Evolutionary conservation across 1,284 basidiomycete species (phyloP), one percentile per base, ranked within the genome.

Genomic region (Xerocomus minutiporus): DNA sequence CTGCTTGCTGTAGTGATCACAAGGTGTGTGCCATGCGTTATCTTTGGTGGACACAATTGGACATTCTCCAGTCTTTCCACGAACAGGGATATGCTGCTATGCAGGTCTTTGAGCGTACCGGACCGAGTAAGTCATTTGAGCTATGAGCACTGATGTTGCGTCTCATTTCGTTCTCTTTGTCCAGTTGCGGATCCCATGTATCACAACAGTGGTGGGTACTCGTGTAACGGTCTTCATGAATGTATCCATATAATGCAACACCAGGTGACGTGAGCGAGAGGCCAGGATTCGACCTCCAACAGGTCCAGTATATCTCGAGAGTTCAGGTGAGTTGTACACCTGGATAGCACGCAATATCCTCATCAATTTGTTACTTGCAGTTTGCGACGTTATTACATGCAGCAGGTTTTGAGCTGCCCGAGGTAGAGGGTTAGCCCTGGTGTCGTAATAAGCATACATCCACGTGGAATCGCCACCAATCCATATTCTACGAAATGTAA

Each of bases 1-100:
- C 79, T 2, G 88, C 81, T 29, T 94, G 92, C 71, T 95, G 92
- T 72, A 91, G 89, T 59, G 92, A 93, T 63, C 91, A 94, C 67
- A 85, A 86, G 75, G 84, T 79, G 60, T 48, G 62, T 59, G 8
- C 32, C 23, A 13, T 11, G 1, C 20, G 17, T 17, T 26, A 25
- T 39, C 34, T 9, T 20, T 36, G 23, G 20, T 17, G n/a, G 36
- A 29, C 13, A 5, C 46, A 25, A 52, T 9, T 6, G 23, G 32
- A 20, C 13, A 8, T 23, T 6, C 26, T 28, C 23, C 26, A 90
- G 84, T 88, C 86, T 45, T 93, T 93, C 80, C 80, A 88, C 57
- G 72, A 85, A 49, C 83, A 85, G 62, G 91, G 91, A 11, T 93
- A 85, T 75, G 84, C 91, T 5, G 81, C 91, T 0, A 89, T 88